Evolutionary conservation across 1,139 yeast species (phyloP), one percentile per base, ranked within the genome.

Genomic region (Yamadazyma pseudoaaseri): DNA sequence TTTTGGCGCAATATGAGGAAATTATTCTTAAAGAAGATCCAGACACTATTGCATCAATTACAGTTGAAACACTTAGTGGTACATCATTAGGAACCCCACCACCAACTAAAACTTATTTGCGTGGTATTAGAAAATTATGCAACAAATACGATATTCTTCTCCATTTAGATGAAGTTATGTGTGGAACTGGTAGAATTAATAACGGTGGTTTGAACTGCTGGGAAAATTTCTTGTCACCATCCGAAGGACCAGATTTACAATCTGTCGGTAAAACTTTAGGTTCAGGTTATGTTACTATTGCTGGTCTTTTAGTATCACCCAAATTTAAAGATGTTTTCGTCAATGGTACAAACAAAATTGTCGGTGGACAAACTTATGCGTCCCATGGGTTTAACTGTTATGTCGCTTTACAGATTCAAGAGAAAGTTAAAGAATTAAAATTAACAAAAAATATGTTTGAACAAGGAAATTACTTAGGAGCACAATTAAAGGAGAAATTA

Each of bases 261-360:
- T 66, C 79, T 16, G 76, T 76, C 41, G 85, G 84, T 45, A 79
- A 79, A 54, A 77, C 84, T 13, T 62, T 79, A 37, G 84, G 84
- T 40, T 74, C 81, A 5, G 85, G 85, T 11, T 73, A 67, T 41
- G 79, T 74, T 22, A 76, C 84, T 28, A 71, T 78, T 52, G 81
- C 84, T 15, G 82, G 81, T 39, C 65, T 78, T 29, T 59, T 79
- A 39, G 54, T 79, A 6, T 65, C 79, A 11, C 79, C 81, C 35
- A 64, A 65, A 43, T 58, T 78, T 33, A 64, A 59, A 37, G 58
- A 69, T 22, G 71, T 59, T 5, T 70, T 65, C 43, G 60, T 65
- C 13, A 54, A 62, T 9, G 79, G 79, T 27, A 54, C 71, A 16
- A 70, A 73, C 35, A 38, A 41, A 16, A 62, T 76, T 33, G 36